Percentiles rank a stretch among this genome's conserved stretches.
These are phyloP conservation scores for Lophiostoma macrostomum DNA, from an alignment of 495 filamentous ascomycete species.

Conservation along the genomic window DNA sequence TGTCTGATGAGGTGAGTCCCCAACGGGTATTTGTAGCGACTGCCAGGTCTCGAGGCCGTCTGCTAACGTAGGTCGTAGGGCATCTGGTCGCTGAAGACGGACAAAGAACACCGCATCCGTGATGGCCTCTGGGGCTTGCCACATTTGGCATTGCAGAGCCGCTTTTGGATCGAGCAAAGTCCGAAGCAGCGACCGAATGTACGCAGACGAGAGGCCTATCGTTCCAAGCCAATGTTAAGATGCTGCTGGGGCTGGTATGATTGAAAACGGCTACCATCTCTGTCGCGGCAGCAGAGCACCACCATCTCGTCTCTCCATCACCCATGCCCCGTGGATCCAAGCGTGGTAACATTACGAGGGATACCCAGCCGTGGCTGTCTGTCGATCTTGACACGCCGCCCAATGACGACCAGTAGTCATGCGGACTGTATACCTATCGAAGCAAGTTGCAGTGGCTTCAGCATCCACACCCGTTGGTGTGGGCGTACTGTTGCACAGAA, in stretches of 20 bases:
- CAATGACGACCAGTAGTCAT: constrained; percentile 24
- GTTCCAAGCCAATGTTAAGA: constrained; percentile 13
- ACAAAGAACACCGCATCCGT: constrained; percentile 36
- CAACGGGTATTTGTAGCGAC: constrained; percentile 37
- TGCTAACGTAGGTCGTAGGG: constrained; percentile 29
- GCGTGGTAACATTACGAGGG: not conserved
- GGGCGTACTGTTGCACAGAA: constrained; percentile 28
- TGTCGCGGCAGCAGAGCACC: constrained; percentile 8
- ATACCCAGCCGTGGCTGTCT: constrained; percentile 10
- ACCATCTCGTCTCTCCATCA: constrained; percentile 11
- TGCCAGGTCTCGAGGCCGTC: constrained; percentile 27
- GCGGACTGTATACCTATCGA: constrained; percentile 11
- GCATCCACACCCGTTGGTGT: constrained; percentile 3
- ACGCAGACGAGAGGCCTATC: not conserved
- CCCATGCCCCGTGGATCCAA: constrained; percentile 13
- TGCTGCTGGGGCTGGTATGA: constrained; percentile 12
- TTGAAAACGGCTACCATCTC: constrained; percentile 29
- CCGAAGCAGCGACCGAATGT: not conserved
- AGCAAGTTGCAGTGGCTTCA: constrained; percentile 5
- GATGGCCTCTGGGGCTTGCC: constrained; percentile 27
- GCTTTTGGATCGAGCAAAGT: constrained; percentile 25
- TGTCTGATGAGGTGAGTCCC: constrained; percentile 27
- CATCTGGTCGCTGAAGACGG: constrained; percentile 35
- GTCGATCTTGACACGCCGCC: constrained; percentile 6
- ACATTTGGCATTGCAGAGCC: constrained; percentile 26